Evolutionary conservation across 2,329 filamentous ascomycete species (phyloP).

Genomic region (Colletotrichum destructivum): DNA sequence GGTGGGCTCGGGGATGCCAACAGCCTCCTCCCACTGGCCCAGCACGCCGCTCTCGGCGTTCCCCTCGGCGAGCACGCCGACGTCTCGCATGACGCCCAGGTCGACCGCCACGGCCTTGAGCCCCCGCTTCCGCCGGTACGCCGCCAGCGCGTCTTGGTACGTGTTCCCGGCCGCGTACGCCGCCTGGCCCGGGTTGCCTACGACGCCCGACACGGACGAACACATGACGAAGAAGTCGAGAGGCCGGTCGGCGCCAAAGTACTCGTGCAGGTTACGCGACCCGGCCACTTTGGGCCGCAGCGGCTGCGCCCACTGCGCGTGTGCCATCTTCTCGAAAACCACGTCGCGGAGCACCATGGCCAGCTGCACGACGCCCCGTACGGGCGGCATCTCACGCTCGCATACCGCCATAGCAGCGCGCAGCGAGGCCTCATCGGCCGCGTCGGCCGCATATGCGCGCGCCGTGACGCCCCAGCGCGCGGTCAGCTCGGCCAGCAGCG

Average conservation of each 20-base stretch:
- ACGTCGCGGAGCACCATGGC: constrained; percentile 42
- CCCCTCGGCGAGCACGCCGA: too few relatives aligned
- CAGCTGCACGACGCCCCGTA: constrained; percentile 42
- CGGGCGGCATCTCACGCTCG: constrained; percentile 43
- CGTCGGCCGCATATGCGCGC: constrained; percentile 49
- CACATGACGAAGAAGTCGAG: constrained; percentile 52
- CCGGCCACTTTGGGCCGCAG: constrained; percentile 52
- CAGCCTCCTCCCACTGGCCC: too few relatives aligned
- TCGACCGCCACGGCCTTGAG: constrained; percentile 57
- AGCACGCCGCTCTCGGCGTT: too few relatives aligned
- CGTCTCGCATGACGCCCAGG: constrained; percentile 45
- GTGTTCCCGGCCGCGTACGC: constrained; percentile 58
- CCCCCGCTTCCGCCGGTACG: constrained; percentile 48
- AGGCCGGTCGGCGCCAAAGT: constrained; percentile 24
- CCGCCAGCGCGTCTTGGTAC: constrained; percentile 57
- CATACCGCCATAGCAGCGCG: not conserved
- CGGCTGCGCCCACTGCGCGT: constrained; percentile 45
- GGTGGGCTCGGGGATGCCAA: too few relatives aligned
- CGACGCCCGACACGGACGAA: constrained; percentile 49
- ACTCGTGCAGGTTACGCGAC: constrained; percentile 52
- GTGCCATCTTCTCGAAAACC: constrained; percentile 49
- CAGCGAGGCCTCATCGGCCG: constrained; percentile 44
- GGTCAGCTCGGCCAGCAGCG: too few relatives aligned
- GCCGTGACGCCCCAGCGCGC: constrained; percentile 4
- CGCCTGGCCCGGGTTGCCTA: constrained; percentile 54